phyloP scores from a whole-genome alignment of 495 filamentous ascomycete species.

The Daldinia decipiens region DNA sequence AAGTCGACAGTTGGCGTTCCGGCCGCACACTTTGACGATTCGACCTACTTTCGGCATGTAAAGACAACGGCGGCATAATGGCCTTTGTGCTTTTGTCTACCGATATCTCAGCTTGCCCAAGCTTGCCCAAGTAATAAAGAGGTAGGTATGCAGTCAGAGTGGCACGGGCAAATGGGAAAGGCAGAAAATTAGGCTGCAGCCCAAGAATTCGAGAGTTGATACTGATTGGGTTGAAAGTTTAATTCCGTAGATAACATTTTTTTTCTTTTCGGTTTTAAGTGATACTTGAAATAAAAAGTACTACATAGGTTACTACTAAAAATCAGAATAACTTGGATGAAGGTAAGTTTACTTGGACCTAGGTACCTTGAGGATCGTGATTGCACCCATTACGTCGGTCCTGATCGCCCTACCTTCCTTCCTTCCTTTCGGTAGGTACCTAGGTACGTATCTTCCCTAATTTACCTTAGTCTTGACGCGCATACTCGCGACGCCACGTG shows the following conservation, averaged over 20 bases:
- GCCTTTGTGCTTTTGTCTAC: not conserved
- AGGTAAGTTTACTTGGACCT: not conserved
- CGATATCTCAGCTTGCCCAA: not conserved
- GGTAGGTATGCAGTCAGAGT: not conserved
- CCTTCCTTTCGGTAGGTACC: too few species aligned
- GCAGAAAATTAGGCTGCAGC: not conserved
- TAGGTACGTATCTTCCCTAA: not conserved
- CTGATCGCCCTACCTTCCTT: not conserved
- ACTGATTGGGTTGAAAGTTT: not conserved
- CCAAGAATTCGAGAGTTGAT: not conserved
- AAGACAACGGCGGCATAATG: slow-evolving; percentile 11
- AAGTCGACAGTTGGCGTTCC: not conserved
- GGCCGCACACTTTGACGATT: slow-evolving; percentile 1
- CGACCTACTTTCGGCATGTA: not conserved
- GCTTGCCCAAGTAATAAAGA: not conserved
- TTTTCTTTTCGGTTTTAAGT: not conserved
- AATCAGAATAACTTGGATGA: not conserved
- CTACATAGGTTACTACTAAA: not conserved
- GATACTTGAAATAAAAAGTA: not conserved
- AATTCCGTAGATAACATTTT: not conserved
- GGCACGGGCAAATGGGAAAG: not conserved
- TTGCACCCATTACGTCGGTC: not conserved
- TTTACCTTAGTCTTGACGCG: slow-evolving; percentile 1
- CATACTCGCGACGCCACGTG: slow-evolving; percentile 9
- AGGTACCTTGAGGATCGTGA: not conserved